A percentile compares a stretch with the other conserved stretches of the same genome.
phyloP scores from a whole-genome alignment of 1,284 basidiomycete species.

The Kwoniella shivajii region DNA sequence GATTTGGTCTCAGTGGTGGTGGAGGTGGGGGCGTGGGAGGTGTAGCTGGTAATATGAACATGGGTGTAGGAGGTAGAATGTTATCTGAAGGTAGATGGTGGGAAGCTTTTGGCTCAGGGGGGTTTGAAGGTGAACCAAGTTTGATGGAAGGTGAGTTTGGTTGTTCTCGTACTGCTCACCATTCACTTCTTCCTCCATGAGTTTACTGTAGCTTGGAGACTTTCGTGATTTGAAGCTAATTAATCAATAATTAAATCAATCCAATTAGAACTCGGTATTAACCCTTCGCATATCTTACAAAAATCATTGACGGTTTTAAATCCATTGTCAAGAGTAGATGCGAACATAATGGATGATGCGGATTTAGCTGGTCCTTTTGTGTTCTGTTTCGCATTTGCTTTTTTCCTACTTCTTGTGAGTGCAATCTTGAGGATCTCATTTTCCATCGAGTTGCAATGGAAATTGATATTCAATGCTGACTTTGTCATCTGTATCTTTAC shows the following conservation, averaged over 20 bases:
- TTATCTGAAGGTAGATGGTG: conserved; percentile 79
- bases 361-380: conserved; percentile 95
- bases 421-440: too few species aligned
- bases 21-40: conserved; percentile 16
- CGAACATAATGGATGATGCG: conserved; percentile 98
- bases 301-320: conserved; percentile 96
- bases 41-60: conserved; percentile 37
- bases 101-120: conserved; percentile 93
- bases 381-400: conserved; percentile 89
- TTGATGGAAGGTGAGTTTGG: conserved; percentile 76
- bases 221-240: background rate
- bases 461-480: too few species aligned
- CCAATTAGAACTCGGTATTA: conserved; percentile 86
- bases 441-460: too few species aligned
- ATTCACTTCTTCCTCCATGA: background rate
- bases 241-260: background rate
- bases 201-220: background rate
- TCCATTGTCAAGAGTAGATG: conserved; percentile 82
- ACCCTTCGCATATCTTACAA: conserved; percentile 90
- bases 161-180: background rate
- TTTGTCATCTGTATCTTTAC: background rate
- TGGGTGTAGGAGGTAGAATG: conserved; percentile 60
- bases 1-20: background rate
- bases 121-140: conserved; percentile 91
- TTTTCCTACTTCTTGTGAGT: conserved; percentile 84